Conservation (phyloP, 345 rosid genomes). For the Cardamine chenopodiifolia region DNA sequence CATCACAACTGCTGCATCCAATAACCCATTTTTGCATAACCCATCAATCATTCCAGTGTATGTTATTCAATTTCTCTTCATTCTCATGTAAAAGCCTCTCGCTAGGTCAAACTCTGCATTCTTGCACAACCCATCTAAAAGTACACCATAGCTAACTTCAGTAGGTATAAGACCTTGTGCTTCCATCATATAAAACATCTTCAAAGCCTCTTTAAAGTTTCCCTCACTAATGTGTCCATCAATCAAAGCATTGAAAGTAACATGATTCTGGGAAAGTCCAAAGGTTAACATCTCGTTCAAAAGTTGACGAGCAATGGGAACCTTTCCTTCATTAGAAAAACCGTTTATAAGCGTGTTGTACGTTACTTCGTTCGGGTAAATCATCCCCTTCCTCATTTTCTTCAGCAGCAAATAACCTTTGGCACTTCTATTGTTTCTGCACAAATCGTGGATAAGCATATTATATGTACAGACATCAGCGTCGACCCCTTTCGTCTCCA, state of each 20-base stretch:
- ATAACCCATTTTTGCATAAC: slow-evolving; percentile 62
- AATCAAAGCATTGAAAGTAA: slow-evolving; percentile 73
- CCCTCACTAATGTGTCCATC: slow-evolving; percentile 60
- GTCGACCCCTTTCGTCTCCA: slow-evolving; percentile 70
- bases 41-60: slow-evolving; percentile 80
- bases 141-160: slow-evolving; percentile 68
- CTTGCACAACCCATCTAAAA: slow-evolving; percentile 74
- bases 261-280: slow-evolving; percentile 57
- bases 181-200: slow-evolving; percentile 64
- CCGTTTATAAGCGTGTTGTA: slow-evolving; percentile 79
- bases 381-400: slow-evolving; percentile 73
- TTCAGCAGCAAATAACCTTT: slow-evolving; percentile 76
- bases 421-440: slow-evolving; percentile 75
- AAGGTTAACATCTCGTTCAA: slow-evolving; percentile 68
- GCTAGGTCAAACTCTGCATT: slow-evolving; percentile 63
- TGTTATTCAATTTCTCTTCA: slow-evolving; percentile 58
- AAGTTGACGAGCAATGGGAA: slow-evolving; percentile 55
- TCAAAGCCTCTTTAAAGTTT: slow-evolving; percentile 64
- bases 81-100: slow-evolving; percentile 59
- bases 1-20: slow-evolving; percentile 63
- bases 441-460: slow-evolving; percentile 70
- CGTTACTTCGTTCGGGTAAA: slow-evolving; percentile 69
- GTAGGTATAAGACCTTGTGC: slow-evolving; percentile 53
- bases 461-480: slow-evolving; percentile 84
- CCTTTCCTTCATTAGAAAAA: slow-evolving; percentile 73